Evolutionary conservation across 2,329 filamentous ascomycete genomes (phyloP), one percentile per base, ranked within the genome.

Genomic region (Pyricularia sp.): DNA sequence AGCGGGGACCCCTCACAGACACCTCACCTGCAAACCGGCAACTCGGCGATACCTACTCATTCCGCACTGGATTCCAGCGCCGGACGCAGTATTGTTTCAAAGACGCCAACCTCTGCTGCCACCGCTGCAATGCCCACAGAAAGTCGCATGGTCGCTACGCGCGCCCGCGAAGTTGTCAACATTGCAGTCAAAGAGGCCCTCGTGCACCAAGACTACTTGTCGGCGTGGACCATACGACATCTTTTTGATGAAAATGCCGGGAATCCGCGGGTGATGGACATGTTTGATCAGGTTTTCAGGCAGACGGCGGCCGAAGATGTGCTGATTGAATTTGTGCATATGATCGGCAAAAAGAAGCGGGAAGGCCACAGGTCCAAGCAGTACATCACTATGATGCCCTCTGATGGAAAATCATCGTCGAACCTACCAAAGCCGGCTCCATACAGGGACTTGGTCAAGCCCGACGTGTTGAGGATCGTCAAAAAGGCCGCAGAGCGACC

Each of bases 221-320:
- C 87, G 10, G 88, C 87, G 2, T 89, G 83, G 79, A 86, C 87
- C 61, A 79, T 90, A 70, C 82, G 86, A 68, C 83, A 81, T 17
- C 79, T 89, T 70, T 89, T 87, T 76, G 86, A 89, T 72, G 85
- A 89, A 74, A 82, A 84, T 70, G 80, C 80, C 64, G 76, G 78
- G 58, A 81, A 88, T 72, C 77, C 81, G 20, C 78, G 78, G 50
- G 87, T 88, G 73, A 79, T 89, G 69, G 77, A 80, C 71, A 83
- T 89, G 80, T 78, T 89, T 64, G 84, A 87, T 76, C 82, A 85
- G 70, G 81, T 89, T 30, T 88, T 84, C 75, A 79, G 81, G 72
- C 85, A 88, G 73, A 85, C 82, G 23, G 86, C 86, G n/a, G 83
- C 84, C 71, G 74, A 77, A 55, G 81, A 83, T 55, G 84, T 85